Conservation (phyloP, 176 grass and related monocot species). For the Themeda triandra region DNA sequence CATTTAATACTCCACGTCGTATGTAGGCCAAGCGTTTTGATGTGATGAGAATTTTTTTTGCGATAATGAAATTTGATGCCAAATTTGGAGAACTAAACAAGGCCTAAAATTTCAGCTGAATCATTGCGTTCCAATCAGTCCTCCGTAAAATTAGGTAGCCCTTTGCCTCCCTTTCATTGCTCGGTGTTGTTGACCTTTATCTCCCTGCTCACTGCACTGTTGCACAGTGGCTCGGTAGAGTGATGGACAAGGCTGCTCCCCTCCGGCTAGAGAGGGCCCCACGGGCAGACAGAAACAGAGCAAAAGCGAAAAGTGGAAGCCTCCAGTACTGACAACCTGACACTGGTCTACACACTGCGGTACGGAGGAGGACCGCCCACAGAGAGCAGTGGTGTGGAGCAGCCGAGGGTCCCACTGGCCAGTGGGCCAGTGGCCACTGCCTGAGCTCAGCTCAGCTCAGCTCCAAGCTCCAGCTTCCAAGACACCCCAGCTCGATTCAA, state of each 20-base stretch:
- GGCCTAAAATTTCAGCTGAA: not conserved
- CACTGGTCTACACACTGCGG: not conserved
- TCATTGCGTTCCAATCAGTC: not conserved
- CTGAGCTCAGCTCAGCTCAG: no score
- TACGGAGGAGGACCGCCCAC: not conserved
- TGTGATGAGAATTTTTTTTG: no score
- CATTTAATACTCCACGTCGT: no score
- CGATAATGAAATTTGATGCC: no score
- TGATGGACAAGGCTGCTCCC: not conserved
- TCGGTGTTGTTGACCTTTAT: not conserved
- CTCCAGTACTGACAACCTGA: constrained; percentile 36
- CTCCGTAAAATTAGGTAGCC: not conserved
- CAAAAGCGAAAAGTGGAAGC: constrained; percentile 54
- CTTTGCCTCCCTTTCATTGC: not conserved
- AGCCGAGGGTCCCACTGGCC: not conserved
- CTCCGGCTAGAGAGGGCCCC: not conserved
- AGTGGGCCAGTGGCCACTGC: not conserved
- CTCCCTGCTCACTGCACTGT: not conserved
- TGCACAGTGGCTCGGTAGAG: not conserved
- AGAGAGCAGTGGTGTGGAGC: not conserved
- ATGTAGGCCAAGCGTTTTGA: no score
- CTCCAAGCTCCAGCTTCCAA: not conserved
- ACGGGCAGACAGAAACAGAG: constrained; percentile 31
- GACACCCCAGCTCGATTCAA: not conserved
- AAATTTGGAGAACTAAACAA: no score